phyloP scores from a whole-genome alignment of 352 stramenopile species.

The Globisporangium barbulae region DNA sequence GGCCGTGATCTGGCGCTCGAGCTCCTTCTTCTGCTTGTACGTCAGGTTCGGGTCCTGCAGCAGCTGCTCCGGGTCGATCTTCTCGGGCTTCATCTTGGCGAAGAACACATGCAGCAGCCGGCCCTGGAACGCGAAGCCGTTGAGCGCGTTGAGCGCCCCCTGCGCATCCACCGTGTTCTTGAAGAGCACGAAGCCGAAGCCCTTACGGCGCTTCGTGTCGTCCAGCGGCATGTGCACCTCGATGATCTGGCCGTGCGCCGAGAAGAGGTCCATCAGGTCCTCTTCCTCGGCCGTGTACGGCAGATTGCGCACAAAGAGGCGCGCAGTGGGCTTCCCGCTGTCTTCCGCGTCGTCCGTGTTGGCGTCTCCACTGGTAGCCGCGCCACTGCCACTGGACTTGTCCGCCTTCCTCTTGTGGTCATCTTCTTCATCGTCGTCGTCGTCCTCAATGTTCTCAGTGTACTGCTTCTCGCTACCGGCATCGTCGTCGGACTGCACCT shows the following conservation, averaged over 20 bases:
- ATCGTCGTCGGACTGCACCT: constrained; percentile 37
- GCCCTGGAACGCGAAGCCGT: constrained; percentile 95
- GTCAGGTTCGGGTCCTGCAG: constrained; percentile 66
- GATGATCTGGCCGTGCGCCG: constrained; percentile 79
- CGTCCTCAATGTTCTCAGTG: constrained; percentile 37
- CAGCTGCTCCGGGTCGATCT: constrained; percentile 51
- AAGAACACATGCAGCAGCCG: constrained; percentile 94
- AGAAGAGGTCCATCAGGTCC: constrained; percentile 92
- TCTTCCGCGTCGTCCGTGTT: constrained; percentile 34
- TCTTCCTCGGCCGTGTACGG: constrained; percentile 96
- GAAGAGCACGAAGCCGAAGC: constrained; percentile 97
- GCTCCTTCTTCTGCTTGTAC: constrained; percentile 90
- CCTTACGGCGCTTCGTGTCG: constrained; percentile 94
- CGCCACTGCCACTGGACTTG: constrained; percentile 8
- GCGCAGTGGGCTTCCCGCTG: constrained; percentile 43
- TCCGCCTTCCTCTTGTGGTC: constrained; percentile 8
- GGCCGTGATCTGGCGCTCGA: constrained; percentile 82
- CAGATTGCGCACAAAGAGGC: constrained; percentile 98
- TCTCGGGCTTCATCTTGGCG: constrained; percentile 71
- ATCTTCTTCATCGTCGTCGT: constrained; percentile 27
- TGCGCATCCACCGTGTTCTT: constrained; percentile 89
- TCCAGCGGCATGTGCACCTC: constrained; percentile 97
- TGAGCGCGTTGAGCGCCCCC: constrained; percentile 84
- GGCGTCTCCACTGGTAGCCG: background rate
- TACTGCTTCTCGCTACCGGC: constrained; percentile 35